These are phyloP conservation scores for Periconia macrospinosa DNA, from an alignment of 2,329 filamentous ascomycete genomes.

Conservation along the genomic window DNA sequence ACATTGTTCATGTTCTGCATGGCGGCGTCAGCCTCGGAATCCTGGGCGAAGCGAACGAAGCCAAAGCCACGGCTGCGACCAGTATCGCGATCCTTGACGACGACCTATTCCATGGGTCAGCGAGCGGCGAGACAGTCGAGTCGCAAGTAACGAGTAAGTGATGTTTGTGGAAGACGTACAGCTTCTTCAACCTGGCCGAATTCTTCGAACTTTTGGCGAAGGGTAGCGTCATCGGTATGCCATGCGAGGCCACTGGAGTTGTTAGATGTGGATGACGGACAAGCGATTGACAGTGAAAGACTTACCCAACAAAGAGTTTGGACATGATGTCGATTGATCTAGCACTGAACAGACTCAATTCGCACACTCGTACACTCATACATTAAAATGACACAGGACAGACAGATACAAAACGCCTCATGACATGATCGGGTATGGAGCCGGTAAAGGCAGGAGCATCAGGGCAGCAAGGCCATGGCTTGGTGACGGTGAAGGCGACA, in stretches of 20 bases:
- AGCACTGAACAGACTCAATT: slow-evolving; percentile 46
- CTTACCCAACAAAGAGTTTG: slow-evolving; percentile 94
- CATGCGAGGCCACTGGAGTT: slow-evolving; percentile 85
- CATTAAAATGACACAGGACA: slow-evolving; percentile 22
- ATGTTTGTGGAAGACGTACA: slow-evolving; percentile 62
- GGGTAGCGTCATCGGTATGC: slow-evolving; percentile 89
- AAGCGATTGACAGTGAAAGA: slow-evolving; percentile 1
- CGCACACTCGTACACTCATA: slow-evolving; percentile 28
- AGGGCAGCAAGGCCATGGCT: slow-evolving; percentile 28
- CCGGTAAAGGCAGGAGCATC: slow-evolving; percentile 8
- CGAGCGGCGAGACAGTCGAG: background rate
- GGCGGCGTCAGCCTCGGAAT: slow-evolving; percentile 74
- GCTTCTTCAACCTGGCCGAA: slow-evolving; percentile 93
- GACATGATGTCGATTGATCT: slow-evolving; percentile 64
- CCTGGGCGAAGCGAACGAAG: slow-evolving; percentile 85
- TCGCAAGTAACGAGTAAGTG: background rate
- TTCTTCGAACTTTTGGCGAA: slow-evolving; percentile 89
- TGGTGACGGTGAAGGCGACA: slow-evolving; percentile 20
- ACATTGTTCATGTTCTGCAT: slow-evolving; percentile 83
- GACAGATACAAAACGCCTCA: slow-evolving; percentile 28
- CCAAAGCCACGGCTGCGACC: slow-evolving; percentile 96
- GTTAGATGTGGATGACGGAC: slow-evolving; percentile 8
- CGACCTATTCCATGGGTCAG: slow-evolving; percentile 64
- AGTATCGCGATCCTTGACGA: slow-evolving; percentile 97
- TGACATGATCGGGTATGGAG: slow-evolving; percentile 18